phyloP scores from a whole-genome alignment of 345 rosid species.

The Erodium maritimum region DNA sequence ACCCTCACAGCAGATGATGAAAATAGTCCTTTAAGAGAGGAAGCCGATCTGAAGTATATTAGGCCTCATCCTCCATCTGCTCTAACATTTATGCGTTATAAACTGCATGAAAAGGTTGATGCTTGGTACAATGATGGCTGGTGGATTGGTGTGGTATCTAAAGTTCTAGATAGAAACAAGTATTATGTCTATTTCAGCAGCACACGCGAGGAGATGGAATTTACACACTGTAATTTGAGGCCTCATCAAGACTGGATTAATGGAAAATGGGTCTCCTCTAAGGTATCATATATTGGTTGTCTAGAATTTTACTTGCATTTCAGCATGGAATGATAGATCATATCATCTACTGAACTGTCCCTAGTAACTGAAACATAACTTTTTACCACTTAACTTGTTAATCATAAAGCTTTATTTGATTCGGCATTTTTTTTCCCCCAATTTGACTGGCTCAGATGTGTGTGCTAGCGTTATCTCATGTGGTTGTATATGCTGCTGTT shows the following conservation, averaged over 20 bases:
- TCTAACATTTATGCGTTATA: slow-evolving; percentile 10
- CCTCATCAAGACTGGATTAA: slow-evolving; percentile 41
- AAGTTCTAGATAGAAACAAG: slow-evolving; percentile 15
- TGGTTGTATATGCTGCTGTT: too few relatives aligned
- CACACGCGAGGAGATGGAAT: slow-evolving; percentile 22
- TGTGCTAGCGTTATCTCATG: too few relatives aligned
- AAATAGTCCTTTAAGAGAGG: slow-evolving; percentile 31
- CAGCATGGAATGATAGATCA: too few relatives aligned
- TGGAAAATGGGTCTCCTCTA: slow-evolving; percentile 36
- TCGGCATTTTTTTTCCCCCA: too few relatives aligned
- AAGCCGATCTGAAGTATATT: slow-evolving; percentile 14
- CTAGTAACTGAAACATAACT: too few relatives aligned
- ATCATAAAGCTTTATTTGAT: too few relatives aligned
- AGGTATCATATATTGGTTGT: slow-evolving; percentile 19
- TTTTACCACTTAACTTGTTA: too few relatives aligned
- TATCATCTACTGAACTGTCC: too few relatives aligned
- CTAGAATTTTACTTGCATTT: too few relatives aligned
- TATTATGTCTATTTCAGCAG: slow-evolving; percentile 29
- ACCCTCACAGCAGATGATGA: slow-evolving; percentile 34
- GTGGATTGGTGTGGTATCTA: slow-evolving; percentile 45
- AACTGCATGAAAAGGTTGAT: slow-evolving; percentile 37
- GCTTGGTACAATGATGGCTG: slow-evolving; percentile 48
- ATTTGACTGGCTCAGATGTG: too few relatives aligned
- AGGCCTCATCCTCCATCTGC: slow-evolving; percentile 46
- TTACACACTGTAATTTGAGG: slow-evolving; percentile 28